Evolutionary conservation across 352 stramenopile genomes (phyloP), one percentile per base, ranked within the genome.

Genomic region (Phytopythium cucurbitacearum): DNA sequence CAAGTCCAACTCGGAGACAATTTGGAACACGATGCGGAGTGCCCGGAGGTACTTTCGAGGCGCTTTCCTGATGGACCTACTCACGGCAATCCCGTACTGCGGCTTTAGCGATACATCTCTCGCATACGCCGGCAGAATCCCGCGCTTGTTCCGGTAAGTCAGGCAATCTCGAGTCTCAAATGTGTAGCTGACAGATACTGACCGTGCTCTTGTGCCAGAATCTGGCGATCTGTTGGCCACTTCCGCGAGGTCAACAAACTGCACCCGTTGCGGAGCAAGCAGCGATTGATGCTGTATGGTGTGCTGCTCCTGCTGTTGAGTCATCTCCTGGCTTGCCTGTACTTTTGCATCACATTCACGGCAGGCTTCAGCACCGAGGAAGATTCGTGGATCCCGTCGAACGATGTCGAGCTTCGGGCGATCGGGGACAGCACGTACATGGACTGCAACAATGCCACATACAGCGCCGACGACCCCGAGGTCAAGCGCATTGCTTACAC

Each of bases 61-160:
- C 3, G 36, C 15, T 0, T 85, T 69, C n/a, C 38, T 62, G 0
- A 38, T 53, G 2, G 74, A 85, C 48, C n/a, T 83, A 1, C 1
- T 81, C 2, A 73, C 49, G 16, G 40, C 59, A 8, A 40, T 85
- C 0, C 74, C 74, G 5, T 80, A 78, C 44, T 61, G 59, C 16
- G 28, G 62, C 6, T 58, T 79, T 13, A 47, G 59, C 5, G 21
- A 48, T 28, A 37, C 42, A 10, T 47, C 41, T 7, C 38, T 51
- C 11, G 49, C 60, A 37, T 62, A 59, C 35, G 5, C 61, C 3
- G 56, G 51, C 5, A 48, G 61, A 41, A 45, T 68, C 1, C 56
- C 57, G 3, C 46, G 61, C 4, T 54, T 68, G 7, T 10, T 68
- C 9, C 10, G 59, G 59, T 65, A 43, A 51, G 47, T 37, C 8